Evolutionary conservation across 78 protist genomes (phyloP), one percentile per base, ranked within the genome.

Genomic region (Cavenderia fasciculata): DNA sequence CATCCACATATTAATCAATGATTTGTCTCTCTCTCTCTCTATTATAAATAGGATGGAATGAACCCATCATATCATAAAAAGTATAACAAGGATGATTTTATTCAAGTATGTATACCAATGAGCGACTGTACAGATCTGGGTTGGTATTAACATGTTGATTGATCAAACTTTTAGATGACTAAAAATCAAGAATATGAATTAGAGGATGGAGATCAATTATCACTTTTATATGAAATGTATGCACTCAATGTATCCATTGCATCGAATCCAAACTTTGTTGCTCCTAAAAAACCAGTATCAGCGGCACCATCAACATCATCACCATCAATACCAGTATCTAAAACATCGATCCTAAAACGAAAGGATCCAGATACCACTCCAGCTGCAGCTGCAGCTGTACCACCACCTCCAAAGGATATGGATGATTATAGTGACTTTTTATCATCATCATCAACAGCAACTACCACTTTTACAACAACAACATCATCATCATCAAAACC

Each of bases 11-110:
- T 69, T 29, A 44, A 49, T 10, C 3, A 40, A 18, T 46, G 19
- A 12, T 25, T 56, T 7, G 7, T 10, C 62, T 34, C n/a, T 63
- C 2, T n/a, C n/a, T 59, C 25, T 59, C 7, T 59, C 25, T 29
- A 12, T 12, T 31, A 5, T 59, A n/a, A 56, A 21, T 44, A 82
- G 90, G 68, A 56, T 68, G 90, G 90, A 14, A 36, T 82, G 1
- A 82, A 82, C 31, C 76, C 76, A 23, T 68, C 78, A n/a, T 82
- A 68, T 59, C 33, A 68, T 56, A 65, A 68, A 38, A 82, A 82
- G 44, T 11, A 70, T 54, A 36, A 68, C 41, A 21, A 61, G n/a
- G 71, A 82, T 52, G 44, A n/a, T n/a, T 82, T 82, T 29, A 36
- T 41, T 3, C 78, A n/a, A n/a, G n/a, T n/a, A n/a, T n/a, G n/a